Evolutionary conservation across 179 eudicot genomes (phyloP).

Genomic region (Spinacia oleracea): DNA sequence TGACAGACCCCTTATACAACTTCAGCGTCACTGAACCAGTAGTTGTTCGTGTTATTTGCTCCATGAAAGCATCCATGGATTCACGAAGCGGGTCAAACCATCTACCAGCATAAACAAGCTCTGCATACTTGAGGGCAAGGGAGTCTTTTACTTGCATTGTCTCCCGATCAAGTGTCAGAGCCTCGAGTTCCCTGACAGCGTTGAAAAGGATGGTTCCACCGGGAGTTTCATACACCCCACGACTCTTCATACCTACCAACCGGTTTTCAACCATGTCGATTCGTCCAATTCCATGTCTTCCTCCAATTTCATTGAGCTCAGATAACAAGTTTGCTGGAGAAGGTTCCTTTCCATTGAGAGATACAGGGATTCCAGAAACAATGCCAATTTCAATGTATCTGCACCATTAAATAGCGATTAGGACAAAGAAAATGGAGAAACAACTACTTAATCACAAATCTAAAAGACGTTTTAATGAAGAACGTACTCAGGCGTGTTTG

Average conservation of each 20-base stretch:
- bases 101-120: slow-evolving; percentile 91
- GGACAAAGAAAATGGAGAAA: no score
- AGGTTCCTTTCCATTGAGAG: slow-evolving; percentile 70
- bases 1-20: slow-evolving; percentile 77
- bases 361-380: slow-evolving; percentile 73
- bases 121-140: slow-evolving; percentile 87
- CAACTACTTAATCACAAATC: neutral
- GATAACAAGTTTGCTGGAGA: slow-evolving; percentile 81
- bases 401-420: slow-evolving; percentile 12
- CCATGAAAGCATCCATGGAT: slow-evolving; percentile 88
- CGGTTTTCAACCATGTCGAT: slow-evolving; percentile 95
- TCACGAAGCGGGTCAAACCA: slow-evolving; percentile 91
- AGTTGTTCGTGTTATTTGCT: slow-evolving; percentile 72
- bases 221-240: slow-evolving; percentile 96
- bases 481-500: slow-evolving; percentile 75
- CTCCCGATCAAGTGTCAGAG: slow-evolving; percentile 88
- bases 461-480: neutral
- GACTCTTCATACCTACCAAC: slow-evolving; percentile 94
- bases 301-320: slow-evolving; percentile 74
- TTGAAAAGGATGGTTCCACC: slow-evolving; percentile 88
- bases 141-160: slow-evolving; percentile 76
- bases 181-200: slow-evolving; percentile 77
- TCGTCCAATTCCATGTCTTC: slow-evolving; percentile 91
- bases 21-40: slow-evolving; percentile 91
- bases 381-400: slow-evolving; percentile 82